Evolutionary conservation across 2,329 filamentous ascomycete species (phyloP).

Genomic region (Fusarium pininemorale): DNA sequence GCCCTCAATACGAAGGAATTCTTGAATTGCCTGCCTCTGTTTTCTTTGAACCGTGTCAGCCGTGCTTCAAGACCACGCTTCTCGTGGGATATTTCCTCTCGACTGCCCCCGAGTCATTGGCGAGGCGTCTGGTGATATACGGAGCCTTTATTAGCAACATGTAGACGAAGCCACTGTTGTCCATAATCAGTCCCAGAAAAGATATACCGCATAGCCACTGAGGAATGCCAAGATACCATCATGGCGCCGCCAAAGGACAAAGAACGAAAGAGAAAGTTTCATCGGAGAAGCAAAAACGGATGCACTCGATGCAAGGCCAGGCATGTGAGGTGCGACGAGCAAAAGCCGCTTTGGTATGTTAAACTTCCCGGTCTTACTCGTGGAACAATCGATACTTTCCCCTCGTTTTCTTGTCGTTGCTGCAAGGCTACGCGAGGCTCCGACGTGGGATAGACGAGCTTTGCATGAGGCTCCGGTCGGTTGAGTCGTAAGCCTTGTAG

Average conservation of each 20-base stretch:
- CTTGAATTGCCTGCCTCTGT: slow-evolving; percentile 38
- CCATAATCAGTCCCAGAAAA: slow-evolving; percentile 22
- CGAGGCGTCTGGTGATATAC: slow-evolving; percentile 36
- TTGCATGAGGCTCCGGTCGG: slow-evolving; percentile 28
- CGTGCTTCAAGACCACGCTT: slow-evolving; percentile 34
- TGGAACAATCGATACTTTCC: slow-evolving; percentile 14
- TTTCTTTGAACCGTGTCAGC: slow-evolving; percentile 35
- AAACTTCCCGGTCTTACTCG: slow-evolving; percentile 16
- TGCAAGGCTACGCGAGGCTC: slow-evolving; percentile 36
- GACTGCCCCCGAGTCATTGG: slow-evolving; percentile 35
- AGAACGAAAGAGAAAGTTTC: slow-evolving; percentile 51
- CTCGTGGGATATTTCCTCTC: slow-evolving; percentile 40
- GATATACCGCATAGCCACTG: slow-evolving; percentile 21
- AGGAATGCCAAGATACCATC: slow-evolving; percentile 25
- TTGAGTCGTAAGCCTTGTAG: slow-evolving; percentile 13
- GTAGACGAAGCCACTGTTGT: slow-evolving; percentile 22
- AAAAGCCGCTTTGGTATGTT: slow-evolving; percentile 56
- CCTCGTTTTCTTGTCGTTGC: slow-evolving; percentile 23
- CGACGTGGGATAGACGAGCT: slow-evolving; percentile 32
- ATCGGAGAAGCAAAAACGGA: slow-evolving; percentile 50
- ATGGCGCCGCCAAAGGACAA: slow-evolving; percentile 50
- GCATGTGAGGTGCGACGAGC: slow-evolving; percentile 58
- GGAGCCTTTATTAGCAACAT: slow-evolving; percentile 37
- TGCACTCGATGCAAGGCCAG: slow-evolving; percentile 51
- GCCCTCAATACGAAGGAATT: slow-evolving; percentile 41